phyloP scores from a whole-genome alignment of 345 rosid genomes.

The Trapa incisa region DNA sequence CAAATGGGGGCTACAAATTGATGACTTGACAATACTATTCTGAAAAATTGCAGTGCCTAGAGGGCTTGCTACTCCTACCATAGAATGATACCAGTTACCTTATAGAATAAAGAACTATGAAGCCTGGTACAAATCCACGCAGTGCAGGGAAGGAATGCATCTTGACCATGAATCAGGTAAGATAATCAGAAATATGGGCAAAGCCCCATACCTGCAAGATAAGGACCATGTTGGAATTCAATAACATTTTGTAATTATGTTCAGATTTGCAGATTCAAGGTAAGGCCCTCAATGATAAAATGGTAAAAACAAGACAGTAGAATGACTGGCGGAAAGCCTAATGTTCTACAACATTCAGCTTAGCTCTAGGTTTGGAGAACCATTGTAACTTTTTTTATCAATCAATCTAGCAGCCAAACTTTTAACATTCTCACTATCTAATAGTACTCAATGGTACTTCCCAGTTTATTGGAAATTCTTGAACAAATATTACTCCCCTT shows the following conservation, averaged over 20 bases:
- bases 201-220: constrained; percentile 82
- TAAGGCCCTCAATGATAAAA: too few relatives aligned
- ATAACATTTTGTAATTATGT: too few relatives aligned
- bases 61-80: not conserved
- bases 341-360: not conserved
- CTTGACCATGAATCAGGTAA: constrained; percentile 11
- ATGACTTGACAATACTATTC: not conserved
- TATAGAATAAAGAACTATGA: not conserved
- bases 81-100: not conserved
- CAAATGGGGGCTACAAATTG: not conserved
- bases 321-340: too few relatives aligned
- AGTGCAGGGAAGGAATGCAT: not conserved
- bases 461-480: not conserved
- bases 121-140: not conserved
- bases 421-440: not conserved
- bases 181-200: constrained; percentile 40
- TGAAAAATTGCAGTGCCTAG: not conserved
- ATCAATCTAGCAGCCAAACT: not conserved
- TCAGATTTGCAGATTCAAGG: not conserved
- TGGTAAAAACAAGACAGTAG: too few relatives aligned
- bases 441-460: too few relatives aligned
- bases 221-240: too few relatives aligned
- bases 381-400: not conserved
- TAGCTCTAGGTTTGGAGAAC: not conserved
- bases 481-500: not conserved